Base-by-base conservation (phyloP, 1,139 yeast genomes). In the Meyerozyma guilliermondii region DNA sequence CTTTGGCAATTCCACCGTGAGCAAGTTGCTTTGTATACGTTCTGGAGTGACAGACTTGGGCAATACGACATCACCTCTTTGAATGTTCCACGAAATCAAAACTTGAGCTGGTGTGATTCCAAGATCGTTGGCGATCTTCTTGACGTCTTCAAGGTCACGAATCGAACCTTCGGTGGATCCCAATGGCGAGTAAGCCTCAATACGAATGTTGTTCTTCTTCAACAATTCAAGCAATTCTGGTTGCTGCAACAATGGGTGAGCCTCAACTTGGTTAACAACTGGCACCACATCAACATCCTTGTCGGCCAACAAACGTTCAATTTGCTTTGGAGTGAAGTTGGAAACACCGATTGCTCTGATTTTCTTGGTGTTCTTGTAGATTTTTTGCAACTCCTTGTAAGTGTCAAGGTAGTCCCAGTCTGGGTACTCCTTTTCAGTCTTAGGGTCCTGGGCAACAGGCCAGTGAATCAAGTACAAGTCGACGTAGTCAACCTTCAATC, bases 111-210 rank as follows among this genome's bases (percentile, higher is more conserved):
- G 68, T 3, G 78, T 65, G 35, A 75, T 81, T 24, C 62, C 58
- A 59, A 82, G 71, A 52, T 76, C 74, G 43, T 74, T 65, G 39
- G 91, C 88, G 46, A 87, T 60, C 26, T 66, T 59, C 14, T 58
- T 50, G 24, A 87, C 64, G 2, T 66, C 62, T 38, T 68, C 66
- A 52, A 83, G 76, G 39, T 68, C 63, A 53, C 83, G 68, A 35
- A 84, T 60, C 13, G 91, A 87, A 17, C 88, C 81, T 43, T 78
- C 79, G 14, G 76, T 66, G 30, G 87, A 78, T 16, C 92, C 95
- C 52, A 87, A 74, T 46, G 96, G 95, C 30, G 89, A 82, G 62
- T 84, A 87, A 34, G 92, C 91, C 60, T 86, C 87, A 43, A 82
- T 59, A 20, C 74, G 58, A 49, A 87, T 84, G 22, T 73, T 75